A percentile compares a stretch with the other conserved stretches of the same genome.
Conservation (phyloP, 345 rosid genomes). For the Angophora floribunda region DNA sequence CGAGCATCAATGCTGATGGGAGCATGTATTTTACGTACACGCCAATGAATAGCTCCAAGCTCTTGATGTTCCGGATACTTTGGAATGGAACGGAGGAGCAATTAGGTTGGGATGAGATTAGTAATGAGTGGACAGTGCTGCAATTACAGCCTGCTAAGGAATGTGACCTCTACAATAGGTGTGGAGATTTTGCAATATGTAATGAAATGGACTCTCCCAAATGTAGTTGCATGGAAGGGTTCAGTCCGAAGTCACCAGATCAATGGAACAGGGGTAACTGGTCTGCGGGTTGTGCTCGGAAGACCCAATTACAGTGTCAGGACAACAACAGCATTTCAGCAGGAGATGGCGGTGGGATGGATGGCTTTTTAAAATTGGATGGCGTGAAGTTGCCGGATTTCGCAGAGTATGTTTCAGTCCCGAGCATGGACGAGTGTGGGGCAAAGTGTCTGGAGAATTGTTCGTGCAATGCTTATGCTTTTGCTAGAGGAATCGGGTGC, state of each 20-base stretch:
- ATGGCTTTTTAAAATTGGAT: constrained; percentile 15
- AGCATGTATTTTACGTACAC: constrained; percentile 43
- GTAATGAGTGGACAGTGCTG: constrained; percentile 36
- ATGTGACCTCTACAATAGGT: constrained; percentile 66
- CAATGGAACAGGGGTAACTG: constrained; percentile 19
- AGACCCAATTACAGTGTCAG: constrained; percentile 15
- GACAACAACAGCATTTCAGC: neutral
- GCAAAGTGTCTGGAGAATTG: constrained; percentile 29
- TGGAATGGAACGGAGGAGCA: constrained; percentile 60
- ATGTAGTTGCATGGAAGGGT: constrained; percentile 60
- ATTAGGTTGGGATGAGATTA: constrained; percentile 30
- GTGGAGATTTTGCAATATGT: constrained; percentile 68
- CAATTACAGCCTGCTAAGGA: constrained; percentile 38
- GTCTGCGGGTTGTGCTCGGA: constrained; percentile 35
- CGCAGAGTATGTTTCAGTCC: neutral
- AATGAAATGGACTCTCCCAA: neutral
- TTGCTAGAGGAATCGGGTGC: constrained; percentile 38
- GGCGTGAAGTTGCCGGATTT: constrained; percentile 34
- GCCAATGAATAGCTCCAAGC: constrained; percentile 15
- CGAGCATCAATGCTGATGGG: constrained; percentile 25
- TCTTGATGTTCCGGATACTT: constrained; percentile 42
- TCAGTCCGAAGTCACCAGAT: constrained; percentile 11
- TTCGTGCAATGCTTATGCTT: constrained; percentile 58
- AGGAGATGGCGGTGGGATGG: constrained; percentile 1
- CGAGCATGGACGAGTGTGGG: constrained; percentile 1